Evolutionary conservation across 2,329 filamentous ascomycete species (phyloP).

Genomic region (Diaporthe eres): DNA sequence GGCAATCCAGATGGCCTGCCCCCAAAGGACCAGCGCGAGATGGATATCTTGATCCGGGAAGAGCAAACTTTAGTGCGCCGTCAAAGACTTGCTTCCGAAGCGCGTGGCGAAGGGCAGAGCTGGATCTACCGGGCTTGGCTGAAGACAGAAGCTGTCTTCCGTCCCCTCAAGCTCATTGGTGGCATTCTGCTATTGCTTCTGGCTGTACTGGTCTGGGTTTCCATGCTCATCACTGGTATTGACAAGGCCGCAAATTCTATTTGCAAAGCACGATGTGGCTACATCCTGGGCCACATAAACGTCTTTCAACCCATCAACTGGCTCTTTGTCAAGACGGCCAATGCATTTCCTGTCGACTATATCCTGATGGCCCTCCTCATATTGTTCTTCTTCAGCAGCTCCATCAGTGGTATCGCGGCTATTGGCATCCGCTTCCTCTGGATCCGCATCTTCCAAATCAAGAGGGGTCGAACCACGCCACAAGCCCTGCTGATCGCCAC

Average conservation of each 20-base stretch:
- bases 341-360: conserved; percentile 93
- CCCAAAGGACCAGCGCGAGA: conserved; percentile 87
- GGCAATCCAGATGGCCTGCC: conserved; percentile 83
- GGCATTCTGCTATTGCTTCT: conserved; percentile 84
- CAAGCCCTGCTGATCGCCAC: conserved; percentile 94
- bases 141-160: conserved; percentile 84
- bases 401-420: conserved; percentile 86
- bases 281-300: conserved; percentile 88
- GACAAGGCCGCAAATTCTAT: conserved; percentile 97
- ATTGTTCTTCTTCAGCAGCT: conserved; percentile 89
- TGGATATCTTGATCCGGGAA: conserved; percentile 89
- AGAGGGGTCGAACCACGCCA: conserved; percentile 88
- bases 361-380: conserved; percentile 87
- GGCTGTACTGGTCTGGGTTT: conserved; percentile 83
- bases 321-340: conserved; percentile 84
- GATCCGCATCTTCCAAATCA: conserved; percentile 92
- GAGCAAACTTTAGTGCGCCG: conserved; percentile 93
- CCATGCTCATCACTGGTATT: conserved; percentile 95
- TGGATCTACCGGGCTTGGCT: conserved; percentile 82
- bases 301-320: conserved; percentile 97
- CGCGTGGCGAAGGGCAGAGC: conserved; percentile 81
- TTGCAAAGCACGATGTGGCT: conserved; percentile 92
- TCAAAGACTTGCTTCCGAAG: conserved; percentile 88
- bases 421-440: conserved; percentile 97
- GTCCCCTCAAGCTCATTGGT: conserved; percentile 89